Evolutionary conservation across 306 rosid species (phyloP).

Genomic region (Quillaja saponaria): DNA sequence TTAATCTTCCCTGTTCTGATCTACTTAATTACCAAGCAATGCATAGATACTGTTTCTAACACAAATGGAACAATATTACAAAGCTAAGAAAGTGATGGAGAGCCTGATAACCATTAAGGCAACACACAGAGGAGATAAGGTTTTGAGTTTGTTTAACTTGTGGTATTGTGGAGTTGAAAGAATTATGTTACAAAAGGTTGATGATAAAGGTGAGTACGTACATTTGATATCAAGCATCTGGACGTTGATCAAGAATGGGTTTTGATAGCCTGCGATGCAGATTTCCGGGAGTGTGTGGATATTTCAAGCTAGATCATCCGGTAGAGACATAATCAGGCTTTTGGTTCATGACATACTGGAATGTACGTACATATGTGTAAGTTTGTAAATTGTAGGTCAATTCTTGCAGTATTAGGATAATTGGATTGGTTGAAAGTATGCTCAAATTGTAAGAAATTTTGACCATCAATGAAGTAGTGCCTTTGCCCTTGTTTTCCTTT

Average conservation of each 20-base stretch:
- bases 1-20: conserved; percentile 41
- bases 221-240: conserved; percentile 74
- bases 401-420: conserved; percentile 37
- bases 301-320: conserved; percentile 56
- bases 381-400: conserved; percentile 25
- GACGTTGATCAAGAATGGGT: conserved; percentile 90
- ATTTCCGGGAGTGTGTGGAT: conserved; percentile 79
- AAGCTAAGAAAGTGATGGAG: conserved; percentile 49
- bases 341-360: conserved; percentile 53
- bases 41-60: conserved; percentile 30
- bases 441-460: conserved; percentile 41
- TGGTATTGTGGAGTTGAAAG: conserved; percentile 52
- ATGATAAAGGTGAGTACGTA: conserved; percentile 68
- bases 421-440: conserved; percentile 33
- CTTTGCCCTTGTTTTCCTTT: neutral
- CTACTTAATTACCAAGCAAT: conserved; percentile 55
- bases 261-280: conserved; percentile 77
- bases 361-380: conserved; percentile 37
- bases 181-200: conserved; percentile 72
- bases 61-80: conserved; percentile 30
- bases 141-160: conserved; percentile 57
- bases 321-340: conserved; percentile 67
- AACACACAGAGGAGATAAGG: conserved; percentile 66
- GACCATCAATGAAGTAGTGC: conserved; percentile 11
- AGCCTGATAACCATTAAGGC: conserved; percentile 70